phyloP scores from a whole-genome alignment of 2,329 filamentous ascomycete genomes.

The Fusarium mangiferae region DNA sequence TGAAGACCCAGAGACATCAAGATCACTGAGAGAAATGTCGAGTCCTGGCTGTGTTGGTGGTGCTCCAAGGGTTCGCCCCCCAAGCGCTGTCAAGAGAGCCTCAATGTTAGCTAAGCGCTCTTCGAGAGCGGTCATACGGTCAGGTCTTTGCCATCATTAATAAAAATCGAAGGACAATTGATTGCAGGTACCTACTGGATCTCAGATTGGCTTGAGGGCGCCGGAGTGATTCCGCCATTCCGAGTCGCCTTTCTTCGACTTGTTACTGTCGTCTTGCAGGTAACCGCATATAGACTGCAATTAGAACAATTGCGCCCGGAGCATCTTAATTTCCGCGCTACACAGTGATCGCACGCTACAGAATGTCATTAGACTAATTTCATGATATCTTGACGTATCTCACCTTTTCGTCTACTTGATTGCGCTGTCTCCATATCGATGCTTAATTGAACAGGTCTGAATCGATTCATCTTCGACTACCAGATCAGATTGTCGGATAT shows the following conservation, averaged over 20 bases:
- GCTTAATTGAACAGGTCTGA: neutral
- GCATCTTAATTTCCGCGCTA: conserved; percentile 54
- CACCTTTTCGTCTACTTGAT: conserved; percentile 37
- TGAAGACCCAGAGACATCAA: neutral
- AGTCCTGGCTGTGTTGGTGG: neutral
- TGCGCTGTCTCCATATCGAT: conserved; percentile 18
- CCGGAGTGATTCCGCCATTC: neutral
- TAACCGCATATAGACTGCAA: conserved; percentile 50
- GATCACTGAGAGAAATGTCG: neutral
- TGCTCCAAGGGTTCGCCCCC: neutral
- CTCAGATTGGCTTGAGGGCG: neutral
- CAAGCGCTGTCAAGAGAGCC: conserved; percentile 14
- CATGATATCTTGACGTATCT: neutral
- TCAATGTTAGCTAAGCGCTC: conserved; percentile 36
- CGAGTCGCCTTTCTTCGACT: conserved; percentile 18
- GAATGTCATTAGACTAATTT: neutral
- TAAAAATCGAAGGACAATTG: no score
- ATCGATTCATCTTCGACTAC: no score
- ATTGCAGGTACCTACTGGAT: neutral
- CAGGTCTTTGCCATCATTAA: conserved; percentile 9
- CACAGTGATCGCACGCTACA: conserved; percentile 51
- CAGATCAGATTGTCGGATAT: conserved; percentile 4
- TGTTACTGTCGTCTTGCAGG: conserved; percentile 39
- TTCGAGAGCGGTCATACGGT: conserved; percentile 28
- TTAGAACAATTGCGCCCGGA: conserved; percentile 54